Evolutionary conservation across 257 asterid species (phyloP).

Genomic region (Sherardia arvensis): DNA sequence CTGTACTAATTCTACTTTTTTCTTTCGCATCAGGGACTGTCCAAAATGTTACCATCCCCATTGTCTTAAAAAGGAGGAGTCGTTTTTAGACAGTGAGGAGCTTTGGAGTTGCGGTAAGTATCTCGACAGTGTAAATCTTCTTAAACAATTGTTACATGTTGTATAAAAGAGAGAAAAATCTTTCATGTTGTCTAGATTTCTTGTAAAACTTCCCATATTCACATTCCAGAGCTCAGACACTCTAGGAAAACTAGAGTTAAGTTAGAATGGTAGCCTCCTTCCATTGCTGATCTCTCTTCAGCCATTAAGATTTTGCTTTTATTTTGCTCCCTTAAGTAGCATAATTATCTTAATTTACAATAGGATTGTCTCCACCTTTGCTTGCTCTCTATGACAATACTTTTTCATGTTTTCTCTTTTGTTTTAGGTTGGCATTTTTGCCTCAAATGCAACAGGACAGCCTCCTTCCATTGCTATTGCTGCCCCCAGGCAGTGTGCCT

Average conservation of each 20-base stretch:
- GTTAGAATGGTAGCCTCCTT: no score
- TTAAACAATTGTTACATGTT: not conserved
- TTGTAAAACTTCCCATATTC: not conserved
- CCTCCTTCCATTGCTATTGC: conserved; percentile 52
- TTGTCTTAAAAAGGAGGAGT: conserved; percentile 45
- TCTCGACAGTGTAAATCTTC: not conserved
- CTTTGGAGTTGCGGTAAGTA: conserved; percentile 62
- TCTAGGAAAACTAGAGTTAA: not conserved
- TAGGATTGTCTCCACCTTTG: not conserved
- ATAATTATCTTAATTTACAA: not conserved
- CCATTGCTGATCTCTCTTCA: no score
- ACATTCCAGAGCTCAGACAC: not conserved
- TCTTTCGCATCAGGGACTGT: conserved; percentile 53
- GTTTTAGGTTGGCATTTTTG: conserved; percentile 77
- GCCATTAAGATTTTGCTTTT: not conserved
- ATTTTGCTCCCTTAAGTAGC: not conserved
- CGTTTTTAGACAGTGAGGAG: conserved; percentile 29
- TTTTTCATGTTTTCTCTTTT: conserved; percentile 4
- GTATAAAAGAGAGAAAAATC: no score
- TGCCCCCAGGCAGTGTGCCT: conserved; percentile 55
- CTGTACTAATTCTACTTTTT: not conserved
- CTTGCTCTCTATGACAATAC: not conserved
- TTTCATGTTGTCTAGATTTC: no score
- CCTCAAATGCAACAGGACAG: conserved; percentile 27
- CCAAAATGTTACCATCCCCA: conserved; percentile 56